Percentiles rank a stretch among this genome's conserved stretches.
Conservation (phyloP, 1,284 basidiomycete species). For the Limonomyces culmigenus region DNA sequence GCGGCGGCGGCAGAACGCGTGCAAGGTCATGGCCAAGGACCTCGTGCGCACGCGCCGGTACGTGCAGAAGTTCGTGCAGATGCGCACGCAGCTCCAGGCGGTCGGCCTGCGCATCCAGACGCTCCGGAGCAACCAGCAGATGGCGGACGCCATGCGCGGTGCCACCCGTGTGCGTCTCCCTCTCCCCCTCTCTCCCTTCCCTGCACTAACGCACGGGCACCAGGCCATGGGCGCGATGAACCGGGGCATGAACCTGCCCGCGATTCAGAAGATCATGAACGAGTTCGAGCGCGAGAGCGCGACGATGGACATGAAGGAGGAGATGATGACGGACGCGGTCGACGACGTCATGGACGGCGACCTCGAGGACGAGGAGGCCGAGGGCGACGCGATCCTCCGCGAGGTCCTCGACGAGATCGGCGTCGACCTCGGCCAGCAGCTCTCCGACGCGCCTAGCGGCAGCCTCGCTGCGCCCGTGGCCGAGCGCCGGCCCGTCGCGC, state of each 20-base stretch:
- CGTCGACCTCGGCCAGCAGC: constrained; percentile 82
- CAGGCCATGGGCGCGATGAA: constrained; percentile 99
- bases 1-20: constrained; percentile 54
- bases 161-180: constrained; percentile 67
- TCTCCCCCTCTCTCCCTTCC: neutral
- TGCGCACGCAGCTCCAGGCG: constrained; percentile 96
- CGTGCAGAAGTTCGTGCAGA: constrained; percentile 96
- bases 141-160: constrained; percentile 98
- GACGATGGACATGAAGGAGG: constrained; percentile 99
- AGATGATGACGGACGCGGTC: constrained; percentile 98
- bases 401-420: constrained; percentile 98
- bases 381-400: constrained; percentile 90
- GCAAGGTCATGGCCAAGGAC: constrained; percentile 99
- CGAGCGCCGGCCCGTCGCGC: constrained; percentile 59
- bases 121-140: constrained; percentile 91
- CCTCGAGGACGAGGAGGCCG: constrained; percentile 85
- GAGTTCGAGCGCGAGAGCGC: constrained; percentile 96
- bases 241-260: constrained; percentile 83
- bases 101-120: constrained; percentile 94
- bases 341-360: constrained; percentile 98
- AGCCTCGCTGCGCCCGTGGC: constrained; percentile 44
- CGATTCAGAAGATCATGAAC: constrained; percentile 91
- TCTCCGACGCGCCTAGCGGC: constrained; percentile 66
- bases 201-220: constrained; percentile 2
- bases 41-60: constrained; percentile 91